Conservation (phyloP, 1,139 yeast species). For the Yamadazyma pseudoaaseri region DNA sequence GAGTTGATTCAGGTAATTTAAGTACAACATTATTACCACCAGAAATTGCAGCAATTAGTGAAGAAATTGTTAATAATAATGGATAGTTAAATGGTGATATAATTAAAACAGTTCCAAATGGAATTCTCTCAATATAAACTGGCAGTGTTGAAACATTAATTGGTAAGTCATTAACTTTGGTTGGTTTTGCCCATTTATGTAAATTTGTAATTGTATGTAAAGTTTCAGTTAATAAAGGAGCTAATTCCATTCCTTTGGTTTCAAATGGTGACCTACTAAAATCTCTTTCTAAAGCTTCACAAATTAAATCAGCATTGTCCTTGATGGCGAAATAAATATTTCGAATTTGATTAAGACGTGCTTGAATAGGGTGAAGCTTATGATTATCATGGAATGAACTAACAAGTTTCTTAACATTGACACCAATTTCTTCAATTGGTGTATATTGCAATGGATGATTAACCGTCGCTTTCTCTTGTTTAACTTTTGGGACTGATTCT, state of each 20-base stretch:
- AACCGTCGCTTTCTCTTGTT: constrained; percentile 55
- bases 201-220: constrained; percentile 59
- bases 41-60: constrained; percentile 80
- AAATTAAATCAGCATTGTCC: constrained; percentile 56
- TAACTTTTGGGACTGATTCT: constrained; percentile 62
- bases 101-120: constrained; percentile 74
- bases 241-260: constrained; percentile 57
- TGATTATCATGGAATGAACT: constrained; percentile 45
- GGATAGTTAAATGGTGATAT: constrained; percentile 92
- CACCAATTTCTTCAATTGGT: constrained; percentile 48
- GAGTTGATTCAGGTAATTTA: constrained; percentile 78
- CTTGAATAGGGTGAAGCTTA: constrained; percentile 55
- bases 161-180: constrained; percentile 45
- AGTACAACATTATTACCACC: constrained; percentile 83
- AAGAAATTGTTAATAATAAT: constrained; percentile 57
- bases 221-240: constrained; percentile 54
- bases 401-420: constrained; percentile 41
- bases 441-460: constrained; percentile 35
- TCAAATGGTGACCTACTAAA: constrained; percentile 65
- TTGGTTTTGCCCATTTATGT: constrained; percentile 61
- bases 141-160: constrained; percentile 44
- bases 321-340: constrained; percentile 63
- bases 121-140: constrained; percentile 59
- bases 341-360: constrained; percentile 62
- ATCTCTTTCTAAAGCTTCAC: constrained; percentile 63